Conservation (phyloP, 306 rosid species). For the Geum urbanum region DNA sequence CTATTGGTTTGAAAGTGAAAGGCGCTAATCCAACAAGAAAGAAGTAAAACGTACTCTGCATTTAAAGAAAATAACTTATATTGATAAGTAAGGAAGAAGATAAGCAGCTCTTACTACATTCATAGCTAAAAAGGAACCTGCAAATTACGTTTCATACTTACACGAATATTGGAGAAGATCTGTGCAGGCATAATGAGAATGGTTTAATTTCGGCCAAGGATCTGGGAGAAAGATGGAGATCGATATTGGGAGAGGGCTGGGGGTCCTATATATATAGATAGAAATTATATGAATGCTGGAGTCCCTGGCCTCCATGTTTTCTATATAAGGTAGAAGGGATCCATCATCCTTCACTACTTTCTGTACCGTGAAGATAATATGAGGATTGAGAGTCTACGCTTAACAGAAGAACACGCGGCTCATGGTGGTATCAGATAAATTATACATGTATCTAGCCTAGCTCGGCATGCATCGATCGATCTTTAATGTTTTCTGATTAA, state of each 20-base stretch:
- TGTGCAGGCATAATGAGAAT: too few species aligned
- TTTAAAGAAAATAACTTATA: too few species aligned
- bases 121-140: too few species aligned
- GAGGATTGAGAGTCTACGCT: slow-evolving; percentile 45
- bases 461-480: background rate
- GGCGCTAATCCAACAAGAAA: background rate
- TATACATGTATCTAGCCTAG: background rate
- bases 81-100: background rate
- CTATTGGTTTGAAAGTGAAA: background rate
- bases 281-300: background rate
- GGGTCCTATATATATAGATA: background rate
- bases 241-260: background rate
- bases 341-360: slow-evolving; percentile 29
- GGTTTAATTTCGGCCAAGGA: background rate
- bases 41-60: background rate
- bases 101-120: background rate
- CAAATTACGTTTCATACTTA: background rate
- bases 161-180: background rate
- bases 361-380: background rate
- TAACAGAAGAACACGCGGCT: slow-evolving; percentile 69
- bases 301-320: background rate
- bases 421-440: slow-evolving; percentile 45
- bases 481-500: background rate
- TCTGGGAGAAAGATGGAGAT: background rate
- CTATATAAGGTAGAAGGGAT: slow-evolving; percentile 26